These are phyloP conservation scores for Juncus effusus DNA, from an alignment of 176 grass and related monocot genomes.

Conservation along the genomic window DNA sequence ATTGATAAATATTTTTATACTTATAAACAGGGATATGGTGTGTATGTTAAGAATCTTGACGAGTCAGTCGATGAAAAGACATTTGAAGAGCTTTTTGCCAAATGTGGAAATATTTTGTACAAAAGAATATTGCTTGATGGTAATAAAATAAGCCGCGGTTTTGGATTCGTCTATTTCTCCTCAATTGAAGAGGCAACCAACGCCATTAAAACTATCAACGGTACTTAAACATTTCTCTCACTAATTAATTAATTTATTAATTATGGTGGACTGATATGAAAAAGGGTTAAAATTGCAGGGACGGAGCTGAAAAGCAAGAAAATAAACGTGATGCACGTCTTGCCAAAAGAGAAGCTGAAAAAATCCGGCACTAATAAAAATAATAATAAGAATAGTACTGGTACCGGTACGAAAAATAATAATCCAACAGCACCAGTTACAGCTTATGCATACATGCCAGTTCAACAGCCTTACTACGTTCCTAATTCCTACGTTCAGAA, in stretches of 20 bases:
- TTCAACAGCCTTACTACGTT: background rate
- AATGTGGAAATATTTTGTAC: constrained; percentile 61
- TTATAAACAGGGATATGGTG: constrained; percentile 46
- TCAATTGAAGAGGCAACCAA: constrained; percentile 52
- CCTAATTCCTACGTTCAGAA: background rate
- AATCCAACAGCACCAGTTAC: no score
- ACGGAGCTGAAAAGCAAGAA: constrained; percentile 16
- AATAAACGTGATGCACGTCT: constrained; percentile 8
- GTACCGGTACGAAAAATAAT: no score
- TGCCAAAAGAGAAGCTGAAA: no score
- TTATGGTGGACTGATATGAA: background rate
- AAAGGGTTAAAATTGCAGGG: background rate
- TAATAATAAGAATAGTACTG: no score
- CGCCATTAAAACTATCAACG: constrained; percentile 54
- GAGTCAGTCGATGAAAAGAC: constrained; percentile 47
- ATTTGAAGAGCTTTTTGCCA: constrained; percentile 46
- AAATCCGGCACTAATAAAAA: no score
- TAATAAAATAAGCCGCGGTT: constrained; percentile 60
- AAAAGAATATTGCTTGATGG: constrained; percentile 63
- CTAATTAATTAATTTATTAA: background rate
- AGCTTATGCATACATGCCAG: no score
- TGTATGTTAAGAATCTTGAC: constrained; percentile 75
- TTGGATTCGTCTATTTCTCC: constrained; percentile 75
- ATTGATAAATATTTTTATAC: background rate
- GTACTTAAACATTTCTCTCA: constrained; percentile 27